Evolutionary conservation across 768 basidiomycete species (phyloP), one percentile per base, ranked within the genome.

Genomic region (Hygrocybe coccinea): DNA sequence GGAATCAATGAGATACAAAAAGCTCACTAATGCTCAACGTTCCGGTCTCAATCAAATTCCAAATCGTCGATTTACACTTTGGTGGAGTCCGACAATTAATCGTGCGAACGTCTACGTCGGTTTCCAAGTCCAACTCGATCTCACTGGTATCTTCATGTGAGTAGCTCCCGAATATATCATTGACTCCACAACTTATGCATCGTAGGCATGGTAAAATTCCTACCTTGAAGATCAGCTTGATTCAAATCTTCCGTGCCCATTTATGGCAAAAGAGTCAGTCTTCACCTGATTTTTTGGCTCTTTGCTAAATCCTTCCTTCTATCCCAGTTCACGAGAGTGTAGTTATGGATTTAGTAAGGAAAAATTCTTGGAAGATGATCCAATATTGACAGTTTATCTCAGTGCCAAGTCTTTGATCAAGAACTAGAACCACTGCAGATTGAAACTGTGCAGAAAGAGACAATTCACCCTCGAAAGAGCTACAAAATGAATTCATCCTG

Each of bases 401-500:
- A 86, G 83, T 97, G 95, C 75, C 95, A 98, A 81, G 95, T 98
- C 19, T 97, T 99, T 65, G 97, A 99, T 74, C 95, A 97, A 72
- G 97, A 99, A 66, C 79, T 99, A 34, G 97, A 99, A 69, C 95
- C 97, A 3, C 75, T 99, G 14, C 94, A 97, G 63, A 99, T 99
- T 63, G 97, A 98, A 78, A 98, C 95, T 0, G 97, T 99, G 0
- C 97, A 98, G 71, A 99, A 99, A 73, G 97, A 99, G 73, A 97
- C 97, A 0, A 99, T 99, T 58, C 97, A 97, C 70, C 95, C 95
- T 64, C 90, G 95, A 74, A 97, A 97, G 80, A 97, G 93, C 79
- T 99, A 99, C 84, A 99, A 99, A 83, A 98, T 99, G 97, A 99
- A 99, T 75, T 97, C 94, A 7, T 95, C 94, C n/a, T 97, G 95